Evolutionary conservation across 768 basidiomycete genomes (phyloP).

Genomic region (Mycena belliarum): DNA sequence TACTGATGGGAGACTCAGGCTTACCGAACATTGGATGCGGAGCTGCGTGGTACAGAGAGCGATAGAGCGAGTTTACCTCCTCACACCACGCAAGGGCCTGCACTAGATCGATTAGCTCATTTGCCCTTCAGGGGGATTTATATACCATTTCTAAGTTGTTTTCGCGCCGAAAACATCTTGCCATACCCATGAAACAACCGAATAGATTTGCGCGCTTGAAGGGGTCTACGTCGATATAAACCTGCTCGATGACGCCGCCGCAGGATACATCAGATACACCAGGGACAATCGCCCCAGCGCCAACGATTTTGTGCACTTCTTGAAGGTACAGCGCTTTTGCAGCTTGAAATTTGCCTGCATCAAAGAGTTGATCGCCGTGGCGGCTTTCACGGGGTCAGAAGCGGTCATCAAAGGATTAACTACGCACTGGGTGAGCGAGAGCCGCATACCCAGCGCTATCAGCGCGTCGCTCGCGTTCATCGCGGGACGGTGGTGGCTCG

Average conservation of each 20-base stretch:
- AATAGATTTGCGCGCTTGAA: neutral
- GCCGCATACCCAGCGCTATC: no score
- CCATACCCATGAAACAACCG: neutral
- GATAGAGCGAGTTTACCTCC: neutral
- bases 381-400: no score
- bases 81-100: constrained; percentile 16
- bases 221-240: neutral
- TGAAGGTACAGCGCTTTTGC: neutral
- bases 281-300: neutral
- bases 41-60: neutral
- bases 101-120: neutral
- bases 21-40: neutral
- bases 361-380: neutral
- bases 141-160: neutral
- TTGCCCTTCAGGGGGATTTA: neutral
- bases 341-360: neutral
- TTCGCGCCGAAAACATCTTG: neutral
- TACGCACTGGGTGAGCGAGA: no score
- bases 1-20: neutral
- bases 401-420: no score
- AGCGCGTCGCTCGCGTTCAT: no score
- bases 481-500: no score
- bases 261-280: neutral
- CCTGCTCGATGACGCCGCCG: no score
- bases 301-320: neutral